phyloP scores from a whole-genome alignment of 805 yeast genomes.

The Wickerhamomyces xylosicus region DNA sequence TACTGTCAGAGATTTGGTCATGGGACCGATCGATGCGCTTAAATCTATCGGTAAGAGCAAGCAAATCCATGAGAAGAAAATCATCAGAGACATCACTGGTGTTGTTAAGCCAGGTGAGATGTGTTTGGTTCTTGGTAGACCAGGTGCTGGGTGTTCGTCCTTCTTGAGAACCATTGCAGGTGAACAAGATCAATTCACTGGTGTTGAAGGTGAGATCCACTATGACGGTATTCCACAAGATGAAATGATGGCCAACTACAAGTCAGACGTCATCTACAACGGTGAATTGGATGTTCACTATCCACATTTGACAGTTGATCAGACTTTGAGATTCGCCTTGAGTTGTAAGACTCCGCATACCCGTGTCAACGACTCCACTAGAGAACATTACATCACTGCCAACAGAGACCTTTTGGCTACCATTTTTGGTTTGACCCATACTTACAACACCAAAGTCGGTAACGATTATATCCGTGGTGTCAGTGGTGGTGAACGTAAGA shows the following conservation, averaged over 20 bases:
- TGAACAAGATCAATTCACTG: constrained; percentile 32
- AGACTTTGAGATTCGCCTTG: constrained; percentile 61
- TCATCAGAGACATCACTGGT: constrained; percentile 15
- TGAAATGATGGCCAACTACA: constrained; percentile 48
- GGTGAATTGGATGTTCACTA: constrained; percentile 62
- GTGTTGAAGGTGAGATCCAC: constrained; percentile 41
- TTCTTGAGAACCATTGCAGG: constrained; percentile 56
- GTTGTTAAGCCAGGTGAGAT: constrained; percentile 54
- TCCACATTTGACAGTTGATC: constrained; percentile 65
- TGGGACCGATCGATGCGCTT: constrained; percentile 1
- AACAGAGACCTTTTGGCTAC: constrained; percentile 38
- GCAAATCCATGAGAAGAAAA: constrained; percentile 16
- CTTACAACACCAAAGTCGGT: constrained; percentile 51
- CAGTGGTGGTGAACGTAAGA: constrained; percentile 78
- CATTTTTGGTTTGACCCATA: constrained; percentile 48
- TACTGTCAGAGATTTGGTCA: constrained; percentile 4
- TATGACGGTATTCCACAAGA: constrained; percentile 52
- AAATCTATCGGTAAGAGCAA: constrained; percentile 2
- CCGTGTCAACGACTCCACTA: constrained; percentile 35
- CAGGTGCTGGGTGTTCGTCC: constrained; percentile 77
- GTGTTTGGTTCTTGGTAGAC: constrained; percentile 60
- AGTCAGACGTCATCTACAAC: constrained; percentile 45
- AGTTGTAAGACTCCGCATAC: constrained; percentile 56
- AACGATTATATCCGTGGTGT: constrained; percentile 56
- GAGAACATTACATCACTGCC: constrained; percentile 34